phyloP scores from a whole-genome alignment of 2,329 filamentous ascomycete genomes.

The Tolypocladium pustulatum region DNA sequence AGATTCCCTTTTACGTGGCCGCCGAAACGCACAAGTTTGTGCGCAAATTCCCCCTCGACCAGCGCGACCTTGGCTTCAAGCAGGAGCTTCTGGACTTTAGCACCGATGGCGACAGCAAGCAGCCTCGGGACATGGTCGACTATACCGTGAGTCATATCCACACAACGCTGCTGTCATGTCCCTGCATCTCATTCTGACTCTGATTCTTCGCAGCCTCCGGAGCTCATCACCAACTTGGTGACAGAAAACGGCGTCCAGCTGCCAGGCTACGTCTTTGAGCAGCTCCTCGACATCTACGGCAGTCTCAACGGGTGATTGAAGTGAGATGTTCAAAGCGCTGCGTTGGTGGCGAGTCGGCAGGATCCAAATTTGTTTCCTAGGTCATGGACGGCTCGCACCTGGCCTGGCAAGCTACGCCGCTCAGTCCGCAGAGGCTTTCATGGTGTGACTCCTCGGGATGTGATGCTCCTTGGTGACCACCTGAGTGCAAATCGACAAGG shows the following conservation, averaged over 20 bases:
- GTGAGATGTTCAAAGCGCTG: background rate
- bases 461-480: background rate
- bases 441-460: background rate
- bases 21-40: conserved; percentile 97
- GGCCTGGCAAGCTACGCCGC: background rate
- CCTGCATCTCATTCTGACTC: conserved; percentile 1
- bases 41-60: conserved; percentile 70
- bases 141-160: conserved; percentile 48
- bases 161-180: background rate
- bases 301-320: conserved; percentile 25
- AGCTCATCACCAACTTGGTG: conserved; percentile 61
- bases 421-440: background rate
- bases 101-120: conserved; percentile 35
- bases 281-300: conserved; percentile 54
- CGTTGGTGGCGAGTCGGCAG: background rate
- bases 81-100: conserved; percentile 70
- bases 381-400: background rate
- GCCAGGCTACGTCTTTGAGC: conserved; percentile 59
- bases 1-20: conserved; percentile 80
- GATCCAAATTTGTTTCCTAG: background rate
- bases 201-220: conserved; percentile 43
- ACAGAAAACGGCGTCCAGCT: conserved; percentile 66
- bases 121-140: conserved; percentile 51
- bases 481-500: background rate
- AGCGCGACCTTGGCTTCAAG: conserved; percentile 69